phyloP scores from a whole-genome alignment of 2,329 filamentous ascomycete genomes.

The Ophiostoma montium region DNA sequence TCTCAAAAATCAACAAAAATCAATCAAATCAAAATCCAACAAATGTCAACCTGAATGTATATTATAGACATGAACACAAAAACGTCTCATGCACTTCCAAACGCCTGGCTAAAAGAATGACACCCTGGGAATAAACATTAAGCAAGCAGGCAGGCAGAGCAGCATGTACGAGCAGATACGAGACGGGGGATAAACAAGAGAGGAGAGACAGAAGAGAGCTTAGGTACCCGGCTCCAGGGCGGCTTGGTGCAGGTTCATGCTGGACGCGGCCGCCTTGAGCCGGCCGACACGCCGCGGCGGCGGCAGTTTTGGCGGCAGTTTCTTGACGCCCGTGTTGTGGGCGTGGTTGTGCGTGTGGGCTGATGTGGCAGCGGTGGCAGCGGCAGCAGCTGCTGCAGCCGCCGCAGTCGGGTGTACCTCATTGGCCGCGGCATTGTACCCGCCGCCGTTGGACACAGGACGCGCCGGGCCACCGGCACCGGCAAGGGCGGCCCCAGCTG shows the following conservation, averaged over 20 bases:
- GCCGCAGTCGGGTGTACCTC: slow-evolving; percentile 3
- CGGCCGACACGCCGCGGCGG: slow-evolving; percentile 13
- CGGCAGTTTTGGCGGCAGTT: slow-evolving; percentile 15
- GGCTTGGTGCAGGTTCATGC: slow-evolving; percentile 9
- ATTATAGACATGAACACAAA: background rate
- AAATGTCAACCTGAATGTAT: background rate
- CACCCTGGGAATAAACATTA: background rate
- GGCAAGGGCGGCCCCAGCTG: slow-evolving; percentile 4
- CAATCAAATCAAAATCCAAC: too few relatives aligned
- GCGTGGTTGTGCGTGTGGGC: background rate
- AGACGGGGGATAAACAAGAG: background rate
- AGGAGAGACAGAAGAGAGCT: background rate
- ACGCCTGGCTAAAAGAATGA: background rate
- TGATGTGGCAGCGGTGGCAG: slow-evolving; percentile 1
- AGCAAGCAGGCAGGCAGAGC: background rate
- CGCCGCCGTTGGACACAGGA: background rate
- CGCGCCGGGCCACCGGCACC: background rate
- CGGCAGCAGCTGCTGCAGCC: background rate
- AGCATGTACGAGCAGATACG: background rate
- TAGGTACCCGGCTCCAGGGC: background rate
- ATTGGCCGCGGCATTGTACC: background rate
- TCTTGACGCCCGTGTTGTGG: slow-evolving; percentile 9
- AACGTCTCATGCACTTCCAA: background rate
- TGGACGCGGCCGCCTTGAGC: slow-evolving; percentile 11
- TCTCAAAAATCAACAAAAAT: too few relatives aligned